Evolutionary conservation across 106 monocot genomes (phyloP).

Genomic region (Dendrobium catenatum): DNA sequence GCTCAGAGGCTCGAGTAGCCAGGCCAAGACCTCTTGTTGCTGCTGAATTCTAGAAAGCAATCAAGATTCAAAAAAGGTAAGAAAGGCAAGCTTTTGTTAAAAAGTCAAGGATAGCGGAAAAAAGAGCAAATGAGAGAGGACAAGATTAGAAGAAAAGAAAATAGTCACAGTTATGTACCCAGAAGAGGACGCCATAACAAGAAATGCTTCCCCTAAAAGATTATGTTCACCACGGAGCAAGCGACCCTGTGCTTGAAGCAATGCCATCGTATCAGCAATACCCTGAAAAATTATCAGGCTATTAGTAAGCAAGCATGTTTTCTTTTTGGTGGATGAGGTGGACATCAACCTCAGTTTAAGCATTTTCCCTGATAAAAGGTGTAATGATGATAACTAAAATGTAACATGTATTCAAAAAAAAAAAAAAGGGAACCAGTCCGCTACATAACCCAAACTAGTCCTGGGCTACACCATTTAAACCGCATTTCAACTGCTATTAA

Average conservation of each 20-base stretch:
- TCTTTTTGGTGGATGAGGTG: not conserved
- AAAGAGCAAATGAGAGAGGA: not conserved
- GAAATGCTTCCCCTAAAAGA: constrained; percentile 93
- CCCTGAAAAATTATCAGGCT: constrained; percentile 32
- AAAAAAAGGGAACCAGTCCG: too few relatives aligned
- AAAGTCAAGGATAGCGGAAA: not conserved
- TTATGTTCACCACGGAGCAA: constrained; percentile 91
- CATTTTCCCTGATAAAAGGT: not conserved
- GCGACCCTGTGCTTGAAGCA: constrained; percentile 71
- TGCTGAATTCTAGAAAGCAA: constrained; percentile 66
- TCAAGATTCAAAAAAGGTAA: constrained; percentile 1
- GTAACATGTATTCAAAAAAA: too few relatives aligned
- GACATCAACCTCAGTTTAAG: not conserved
- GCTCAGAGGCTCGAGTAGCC: constrained; percentile 89
- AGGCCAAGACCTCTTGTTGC: constrained; percentile 87
- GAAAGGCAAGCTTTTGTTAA: constrained; percentile 4
- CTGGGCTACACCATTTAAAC: too few relatives aligned
- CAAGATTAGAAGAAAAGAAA: too few relatives aligned
- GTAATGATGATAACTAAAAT: not conserved
- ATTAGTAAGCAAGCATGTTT: not conserved
- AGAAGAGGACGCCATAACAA: constrained; percentile 87
- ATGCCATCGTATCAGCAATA: constrained; percentile 94
- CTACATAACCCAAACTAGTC: too few relatives aligned
- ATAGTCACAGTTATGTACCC: constrained; percentile 38
- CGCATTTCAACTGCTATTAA: too few relatives aligned